Evolutionary conservation across 2,329 filamentous ascomycete genomes (phyloP).

Genomic region (Aspergillus amoenus): DNA sequence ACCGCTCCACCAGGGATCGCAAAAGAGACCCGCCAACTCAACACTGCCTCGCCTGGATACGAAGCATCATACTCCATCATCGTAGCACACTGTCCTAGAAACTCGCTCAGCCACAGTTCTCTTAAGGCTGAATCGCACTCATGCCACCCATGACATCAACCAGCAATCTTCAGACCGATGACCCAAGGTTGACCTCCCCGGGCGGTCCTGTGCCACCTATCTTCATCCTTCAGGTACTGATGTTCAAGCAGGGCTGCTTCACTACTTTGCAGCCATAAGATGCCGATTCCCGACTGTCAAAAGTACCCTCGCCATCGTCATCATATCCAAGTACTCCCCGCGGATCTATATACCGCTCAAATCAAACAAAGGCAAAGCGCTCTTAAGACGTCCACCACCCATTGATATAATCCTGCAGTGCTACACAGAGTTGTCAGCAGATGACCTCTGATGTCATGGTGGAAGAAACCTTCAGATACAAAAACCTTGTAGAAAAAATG

Average conservation of each 20-base stretch:
- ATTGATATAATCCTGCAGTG: not conserved
- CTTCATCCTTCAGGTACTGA: not conserved
- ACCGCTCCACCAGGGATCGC: not conserved
- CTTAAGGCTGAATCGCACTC: not conserved
- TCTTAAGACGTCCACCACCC: not conserved
- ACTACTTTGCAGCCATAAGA: not conserved
- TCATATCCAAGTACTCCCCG: not conserved
- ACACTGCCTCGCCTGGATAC: not conserved
- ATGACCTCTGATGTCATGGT: slow-evolving; percentile 5
- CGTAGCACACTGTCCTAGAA: not conserved
- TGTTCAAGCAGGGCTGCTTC: not conserved
- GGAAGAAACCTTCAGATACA: not conserved
- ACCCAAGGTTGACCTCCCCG: not conserved
- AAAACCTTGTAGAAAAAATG: not conserved
- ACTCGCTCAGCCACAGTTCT: not conserved
- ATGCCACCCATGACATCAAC: not conserved
- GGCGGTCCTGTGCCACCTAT: not conserved
- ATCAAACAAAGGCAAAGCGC: not conserved
- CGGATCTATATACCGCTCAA: not conserved
- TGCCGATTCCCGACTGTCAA: not conserved
- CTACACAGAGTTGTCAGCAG: not conserved
- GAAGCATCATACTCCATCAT: too few relatives aligned
- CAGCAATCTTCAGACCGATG: not conserved
- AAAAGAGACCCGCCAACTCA: not conserved
- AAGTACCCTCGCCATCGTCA: not conserved